Base-by-base conservation (phyloP, 2,329 filamentous ascomycete species). In the Sporothrix phasma region DNA sequence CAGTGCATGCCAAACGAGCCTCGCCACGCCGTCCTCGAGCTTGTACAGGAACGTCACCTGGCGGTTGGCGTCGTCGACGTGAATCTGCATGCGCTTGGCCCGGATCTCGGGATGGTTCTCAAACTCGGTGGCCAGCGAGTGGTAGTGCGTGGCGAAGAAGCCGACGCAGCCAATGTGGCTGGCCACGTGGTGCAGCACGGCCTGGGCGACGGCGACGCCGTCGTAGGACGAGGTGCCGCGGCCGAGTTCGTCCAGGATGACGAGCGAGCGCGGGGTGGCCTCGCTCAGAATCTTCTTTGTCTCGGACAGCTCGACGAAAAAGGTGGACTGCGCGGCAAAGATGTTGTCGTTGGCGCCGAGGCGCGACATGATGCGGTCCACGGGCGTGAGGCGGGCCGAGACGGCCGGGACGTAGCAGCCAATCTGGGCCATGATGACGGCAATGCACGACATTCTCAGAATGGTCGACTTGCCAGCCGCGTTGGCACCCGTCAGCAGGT, bases 1-100 rank as follows among this genome's bases (percentile, higher is more conserved):
- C 94, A 99, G 75, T 99, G 94, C 94, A 99, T 99, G 70, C 94
- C 94, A 72, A 97, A 99, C 72, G 90, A 96, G 17, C 94, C 94
- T 75, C 97, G 94, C 94, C 10, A 97, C 91, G 1, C 94, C 94
- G 15, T 90, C 84, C 75, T 97, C 94, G 0, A 99, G 83, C 71
- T 90, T 92, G 78, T 99, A 99, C 63, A 99, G 74, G 77, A 99
- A 99, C 0, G 93, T 97, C n/a, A 99, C 87, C n/a, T 87, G 86
- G 26, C 90, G 84, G 65, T 90, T 83, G 54, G 82, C 84, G 4
- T 94, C 89, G 68, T 99, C 93, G 1, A 99, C 94, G 65, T 92
- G 85, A 65, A 99, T 97, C 67, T 90, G 89, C 94, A 99, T 99
- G 15, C 94, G 85, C 71, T 89, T 89, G 3, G 92, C 84, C 7